Conservation (phyloP, 768 basidiomycete genomes). For the Scleroderma bovista region DNA sequence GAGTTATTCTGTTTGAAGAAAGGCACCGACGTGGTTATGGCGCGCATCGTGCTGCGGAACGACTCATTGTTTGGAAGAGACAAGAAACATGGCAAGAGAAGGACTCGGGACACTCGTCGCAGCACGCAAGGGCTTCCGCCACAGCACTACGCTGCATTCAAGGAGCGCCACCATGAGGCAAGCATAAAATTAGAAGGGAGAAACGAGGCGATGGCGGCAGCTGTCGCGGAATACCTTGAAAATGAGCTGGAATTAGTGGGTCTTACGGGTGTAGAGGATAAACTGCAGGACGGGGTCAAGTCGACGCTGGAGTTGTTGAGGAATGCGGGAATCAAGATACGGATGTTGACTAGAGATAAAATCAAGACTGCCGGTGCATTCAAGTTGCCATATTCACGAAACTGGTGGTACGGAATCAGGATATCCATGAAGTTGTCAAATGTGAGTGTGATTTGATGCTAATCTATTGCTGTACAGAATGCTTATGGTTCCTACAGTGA, state of each 20-base stretch:
- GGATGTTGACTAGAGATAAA: conserved; percentile 99
- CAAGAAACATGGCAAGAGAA: conserved; percentile 96
- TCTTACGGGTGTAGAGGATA: conserved; percentile 98
- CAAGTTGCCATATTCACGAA: conserved; percentile 96
- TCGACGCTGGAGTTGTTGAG: conserved; percentile 86
- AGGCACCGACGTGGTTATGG: conserved; percentile 98
- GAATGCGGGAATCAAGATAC: conserved; percentile 97
- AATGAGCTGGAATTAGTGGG: conserved; percentile 88
- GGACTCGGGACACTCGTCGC: conserved; percentile 93
- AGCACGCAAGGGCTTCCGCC: conserved; percentile 71
- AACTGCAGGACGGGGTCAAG: conserved; percentile 95
- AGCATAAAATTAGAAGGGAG: conserved; percentile 74
- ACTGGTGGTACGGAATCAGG: conserved; percentile 91
- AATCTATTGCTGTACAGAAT: neutral
- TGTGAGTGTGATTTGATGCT: conserved; percentile 38
- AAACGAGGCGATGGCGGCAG: conserved; percentile 73
- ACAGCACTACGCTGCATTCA: conserved; percentile 71
- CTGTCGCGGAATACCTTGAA: conserved; percentile 75
- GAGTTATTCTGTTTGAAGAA: conserved; percentile 92
- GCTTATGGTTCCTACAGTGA: conserved; percentile 48
- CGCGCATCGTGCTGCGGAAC: conserved; percentile 88
- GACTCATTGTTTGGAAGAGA: conserved; percentile 99
- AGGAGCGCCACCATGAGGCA: conserved; percentile 64
- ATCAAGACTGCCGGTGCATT: conserved; percentile 99
- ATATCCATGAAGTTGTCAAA: conserved; percentile 95